Base-by-base conservation (phyloP, 352 stramenopile genomes). In the Phytopythium chamaehyphon region DNA sequence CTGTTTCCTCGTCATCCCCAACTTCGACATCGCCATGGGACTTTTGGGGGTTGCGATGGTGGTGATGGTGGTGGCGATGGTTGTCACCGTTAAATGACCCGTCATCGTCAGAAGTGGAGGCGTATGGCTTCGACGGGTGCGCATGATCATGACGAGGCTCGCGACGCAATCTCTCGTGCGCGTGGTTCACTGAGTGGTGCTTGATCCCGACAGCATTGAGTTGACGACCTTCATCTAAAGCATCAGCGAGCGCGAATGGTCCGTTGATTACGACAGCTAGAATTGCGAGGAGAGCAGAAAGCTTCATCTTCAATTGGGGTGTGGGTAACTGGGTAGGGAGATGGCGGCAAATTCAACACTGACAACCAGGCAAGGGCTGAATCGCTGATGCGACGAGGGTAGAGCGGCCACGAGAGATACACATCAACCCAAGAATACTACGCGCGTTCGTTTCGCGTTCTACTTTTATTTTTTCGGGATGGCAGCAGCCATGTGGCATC, bases 381-480 rank as follows among this genome's bases (percentile, higher is more conserved):
- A 33, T 33, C 9, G 28, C 9, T 33, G 28, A 33, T 33, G 28
- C 5, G 28, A 5, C 28, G 28, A 33, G 28, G 28, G 28, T 10
- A 33, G 9, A 33, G 28, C n/a, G n/a, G n/a, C n/a, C n/a, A n/a
- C n/a, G n/a, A n/a, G 28, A 10, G 28, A 33, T 33, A 10, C 28
- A 33, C 5, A 5, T 33, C 28, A 5, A 9, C 9, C 44, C 44
- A 40, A 8, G 26, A 12, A 50, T 26, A 50, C 44, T 24, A 21
- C n/a, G 28, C 9, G 28, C 28, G 28, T 9, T 33, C 28, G 28
- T 33, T 33, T 33, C 28, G 28, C 28, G 5, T 33, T 33, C 28
- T 33, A 33, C 28, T 50, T 50, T 50, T 19, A 50, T 26, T 38
- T 23, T 50, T 45, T 39, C 44, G 1, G 28, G 28, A 9, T 33